Percentiles rank a stretch among this genome's conserved stretches.
Evolutionary conservation across 768 basidiomycete genomes (phyloP).

Genomic region (Tricholoma hemisulphureum): DNA sequence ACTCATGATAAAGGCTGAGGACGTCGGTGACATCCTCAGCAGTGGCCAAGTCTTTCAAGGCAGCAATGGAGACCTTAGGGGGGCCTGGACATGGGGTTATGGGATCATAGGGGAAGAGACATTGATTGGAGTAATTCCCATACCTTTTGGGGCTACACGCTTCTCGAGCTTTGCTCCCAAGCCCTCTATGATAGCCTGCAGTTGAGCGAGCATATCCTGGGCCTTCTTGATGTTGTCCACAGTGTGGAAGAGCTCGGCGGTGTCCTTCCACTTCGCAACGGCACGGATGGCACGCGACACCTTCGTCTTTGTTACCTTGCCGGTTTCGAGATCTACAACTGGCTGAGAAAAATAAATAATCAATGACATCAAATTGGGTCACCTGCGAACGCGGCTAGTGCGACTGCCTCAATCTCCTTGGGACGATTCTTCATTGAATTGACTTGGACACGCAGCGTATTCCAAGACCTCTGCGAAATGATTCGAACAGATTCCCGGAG

Average conservation of each 20-base stretch:
- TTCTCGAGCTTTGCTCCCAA: slow-evolving; percentile 12
- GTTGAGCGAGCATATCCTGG: slow-evolving; percentile 12
- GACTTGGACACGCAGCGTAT: neutral
- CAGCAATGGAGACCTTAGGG: neutral
- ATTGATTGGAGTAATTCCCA: neutral
- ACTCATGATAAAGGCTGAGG: slow-evolving; percentile 16
- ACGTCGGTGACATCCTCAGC: slow-evolving; percentile 17
- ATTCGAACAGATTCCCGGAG: neutral
- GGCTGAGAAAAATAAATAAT: neutral
- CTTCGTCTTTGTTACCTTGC: slow-evolving; percentile 10
- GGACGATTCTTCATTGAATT: neutral
- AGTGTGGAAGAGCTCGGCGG: slow-evolving; percentile 3
- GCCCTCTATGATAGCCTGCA: slow-evolving; percentile 15
- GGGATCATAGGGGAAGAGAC: neutral
- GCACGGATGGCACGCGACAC: slow-evolving; percentile 15
- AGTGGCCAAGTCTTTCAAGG: slow-evolving; percentile 13
- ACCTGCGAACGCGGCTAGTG: neutral
- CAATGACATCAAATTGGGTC: no score
- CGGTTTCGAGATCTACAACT: slow-evolving; percentile 16
- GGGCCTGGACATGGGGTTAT: neutral
- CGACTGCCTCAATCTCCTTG: neutral
- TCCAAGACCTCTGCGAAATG: slow-evolving; percentile 1
- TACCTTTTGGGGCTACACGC: neutral
- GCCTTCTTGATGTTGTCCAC: slow-evolving; percentile 9
- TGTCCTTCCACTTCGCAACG: slow-evolving; percentile 20